These are phyloP conservation scores for Umbelopsis ramanniana DNA, from an alignment of 192 early-diverging fungal species.

Conservation along the genomic window DNA sequence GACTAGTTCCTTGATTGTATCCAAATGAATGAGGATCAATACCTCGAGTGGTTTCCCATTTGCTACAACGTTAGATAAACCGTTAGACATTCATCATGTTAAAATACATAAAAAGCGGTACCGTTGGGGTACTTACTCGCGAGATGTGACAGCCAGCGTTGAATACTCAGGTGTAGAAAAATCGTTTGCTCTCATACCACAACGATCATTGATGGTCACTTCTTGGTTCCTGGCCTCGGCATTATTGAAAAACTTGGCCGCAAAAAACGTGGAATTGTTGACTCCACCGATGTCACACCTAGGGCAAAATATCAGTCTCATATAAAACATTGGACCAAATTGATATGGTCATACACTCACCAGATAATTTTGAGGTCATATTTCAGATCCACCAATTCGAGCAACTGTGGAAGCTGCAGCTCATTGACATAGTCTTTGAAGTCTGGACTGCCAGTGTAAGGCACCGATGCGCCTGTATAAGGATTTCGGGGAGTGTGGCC, in stretches of 20 bases:
- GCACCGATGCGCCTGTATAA: neutral
- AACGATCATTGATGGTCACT: conserved; percentile 33
- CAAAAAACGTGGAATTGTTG: conserved; percentile 33
- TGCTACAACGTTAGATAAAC: neutral
- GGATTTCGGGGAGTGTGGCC: conserved; percentile 28
- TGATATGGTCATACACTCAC: neutral
- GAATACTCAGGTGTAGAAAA: conserved; percentile 32
- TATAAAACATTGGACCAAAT: too few species aligned
- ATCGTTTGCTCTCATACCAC: conserved; percentile 30
- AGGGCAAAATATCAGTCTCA: neutral
- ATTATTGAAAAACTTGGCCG: conserved; percentile 23
- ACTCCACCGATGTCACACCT: conserved; percentile 37
- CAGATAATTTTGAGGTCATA: conserved; percentile 32
- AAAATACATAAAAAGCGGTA: too few species aligned
- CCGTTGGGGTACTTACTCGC: conserved; percentile 1
- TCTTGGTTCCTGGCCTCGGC: conserved; percentile 1
- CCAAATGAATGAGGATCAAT: conserved; percentile 38
- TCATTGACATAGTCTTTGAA: conserved; percentile 32
- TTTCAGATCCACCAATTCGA: conserved; percentile 26
- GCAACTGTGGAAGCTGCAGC: conserved; percentile 29
- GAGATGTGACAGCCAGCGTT: conserved; percentile 9
- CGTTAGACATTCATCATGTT: too few species aligned
- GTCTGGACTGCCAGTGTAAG: conserved; percentile 27
- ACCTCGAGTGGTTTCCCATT: conserved; percentile 32
- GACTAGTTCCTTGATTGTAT: conserved; percentile 28